A percentile compares a stretch with the other conserved stretches of the same genome.
phyloP scores from a whole-genome alignment of 1,284 basidiomycete genomes.

The Sporisorium exsertum region DNA sequence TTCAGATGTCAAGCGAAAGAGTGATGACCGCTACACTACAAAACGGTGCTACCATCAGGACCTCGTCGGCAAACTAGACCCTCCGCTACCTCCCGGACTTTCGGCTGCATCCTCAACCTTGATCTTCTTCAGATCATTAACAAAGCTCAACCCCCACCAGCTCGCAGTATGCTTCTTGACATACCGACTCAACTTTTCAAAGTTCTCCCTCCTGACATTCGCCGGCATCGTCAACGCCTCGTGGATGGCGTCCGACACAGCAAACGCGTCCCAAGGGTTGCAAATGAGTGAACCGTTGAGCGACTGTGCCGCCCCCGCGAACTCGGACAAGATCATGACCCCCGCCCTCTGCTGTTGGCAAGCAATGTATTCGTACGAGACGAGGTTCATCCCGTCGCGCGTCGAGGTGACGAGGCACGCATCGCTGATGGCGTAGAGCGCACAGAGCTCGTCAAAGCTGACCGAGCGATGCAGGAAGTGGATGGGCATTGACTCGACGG shows the following conservation, averaged over 20 bases:
- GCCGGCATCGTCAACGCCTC: constrained; percentile 90
- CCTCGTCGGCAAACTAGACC: constrained; percentile 17
- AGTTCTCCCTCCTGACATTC: constrained; percentile 85
- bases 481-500: constrained; percentile 98
- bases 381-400: constrained; percentile 98
- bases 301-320: constrained; percentile 92
- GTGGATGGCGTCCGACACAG: constrained; percentile 94
- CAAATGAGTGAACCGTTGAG: constrained; percentile 67
- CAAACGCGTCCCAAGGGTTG: constrained; percentile 75
- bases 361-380: constrained; percentile 99
- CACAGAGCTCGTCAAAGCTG: constrained; percentile 92
- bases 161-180: constrained; percentile 67
- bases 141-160: constrained; percentile 67
- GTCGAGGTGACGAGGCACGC: constrained; percentile 96
- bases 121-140: constrained; percentile 56
- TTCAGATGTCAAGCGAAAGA: not conserved
- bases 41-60: constrained; percentile 1
- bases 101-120: constrained; percentile 45
- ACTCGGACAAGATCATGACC: constrained; percentile 97
- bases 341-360: constrained; percentile 92
- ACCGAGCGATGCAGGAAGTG: constrained; percentile 91
- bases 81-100: constrained; percentile 19
- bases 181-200: constrained; percentile 87
- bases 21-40: not conserved
- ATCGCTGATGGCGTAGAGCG: constrained; percentile 94